Percentiles rank a stretch among this genome's conserved stretches.
Conservation (phyloP, 257 asterid species). For the Lycium ferocissimum region DNA sequence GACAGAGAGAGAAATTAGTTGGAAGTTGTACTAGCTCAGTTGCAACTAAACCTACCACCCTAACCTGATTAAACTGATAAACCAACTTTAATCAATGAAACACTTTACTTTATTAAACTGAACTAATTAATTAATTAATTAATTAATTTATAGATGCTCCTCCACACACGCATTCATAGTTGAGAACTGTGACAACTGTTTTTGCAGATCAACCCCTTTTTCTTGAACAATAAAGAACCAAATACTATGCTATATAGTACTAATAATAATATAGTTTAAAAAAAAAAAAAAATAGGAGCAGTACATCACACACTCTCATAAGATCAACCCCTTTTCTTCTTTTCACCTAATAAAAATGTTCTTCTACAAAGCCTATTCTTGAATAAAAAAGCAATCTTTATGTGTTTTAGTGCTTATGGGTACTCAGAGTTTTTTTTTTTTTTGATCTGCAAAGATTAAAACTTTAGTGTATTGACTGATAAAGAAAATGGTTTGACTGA, state of each 20-base stretch:
- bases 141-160: background rate
- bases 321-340: background rate
- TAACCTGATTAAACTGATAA: conserved; percentile 26
- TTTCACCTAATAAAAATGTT: background rate
- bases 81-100: background rate
- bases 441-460: conserved; percentile 19
- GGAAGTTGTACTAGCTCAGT: background rate
- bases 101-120: background rate
- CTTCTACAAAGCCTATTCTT: background rate
- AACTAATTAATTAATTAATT: background rate
- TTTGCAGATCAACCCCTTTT: conserved; percentile 27
- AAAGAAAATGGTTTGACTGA: conserved; percentile 2
- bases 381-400: conserved; percentile 3
- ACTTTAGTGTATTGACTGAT: conserved; percentile 26
- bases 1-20: background rate
- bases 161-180: conserved; percentile 10
- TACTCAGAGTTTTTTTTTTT: conserved; percentile 32
- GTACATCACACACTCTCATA: conserved; percentile 14
- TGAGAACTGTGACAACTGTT: conserved; percentile 31
- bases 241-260: background rate
- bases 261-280: background rate
- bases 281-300: background rate
- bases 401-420: conserved; percentile 37
- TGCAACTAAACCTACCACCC: conserved; percentile 31
- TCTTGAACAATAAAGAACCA: conserved; percentile 23